Evolutionary conservation across 2,329 filamentous ascomycete species (phyloP).

Genomic region (Nothophaeocryptopus gaeumannii): DNA sequence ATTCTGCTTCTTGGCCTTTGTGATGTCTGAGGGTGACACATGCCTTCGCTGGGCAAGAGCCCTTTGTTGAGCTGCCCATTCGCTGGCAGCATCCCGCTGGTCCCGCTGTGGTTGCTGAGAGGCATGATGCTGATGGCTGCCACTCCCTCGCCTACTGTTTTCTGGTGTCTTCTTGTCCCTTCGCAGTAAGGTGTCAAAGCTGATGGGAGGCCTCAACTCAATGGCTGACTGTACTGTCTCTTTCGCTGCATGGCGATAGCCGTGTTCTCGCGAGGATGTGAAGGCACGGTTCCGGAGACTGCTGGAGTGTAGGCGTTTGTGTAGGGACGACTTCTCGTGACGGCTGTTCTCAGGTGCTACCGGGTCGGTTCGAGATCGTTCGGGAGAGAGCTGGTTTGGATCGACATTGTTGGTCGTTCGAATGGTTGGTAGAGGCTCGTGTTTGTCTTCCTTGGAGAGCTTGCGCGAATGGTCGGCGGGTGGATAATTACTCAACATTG

Average conservation of each 20-base stretch:
- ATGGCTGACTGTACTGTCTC: constrained; percentile 46
- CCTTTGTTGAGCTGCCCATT: constrained; percentile 21
- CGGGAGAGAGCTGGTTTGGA: constrained; percentile 13
- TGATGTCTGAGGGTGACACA: constrained; percentile 41
- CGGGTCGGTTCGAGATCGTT: constrained; percentile 22
- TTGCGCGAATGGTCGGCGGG: no score
- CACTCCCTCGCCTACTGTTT: constrained; percentile 24
- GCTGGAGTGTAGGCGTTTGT: constrained; percentile 21
- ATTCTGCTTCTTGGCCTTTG: constrained; percentile 38
- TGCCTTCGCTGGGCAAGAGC: constrained; percentile 20
- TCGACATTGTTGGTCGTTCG: constrained; percentile 13
- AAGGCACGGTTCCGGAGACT: constrained; percentile 23
- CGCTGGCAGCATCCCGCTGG: constrained; percentile 12
- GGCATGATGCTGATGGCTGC: constrained; percentile 6
- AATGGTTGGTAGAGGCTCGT: constrained; percentile 20
- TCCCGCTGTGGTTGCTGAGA: constrained; percentile 8
- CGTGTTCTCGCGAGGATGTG: constrained; percentile 20
- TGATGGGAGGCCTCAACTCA: constrained; percentile 44
- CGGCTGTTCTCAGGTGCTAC: constrained; percentile 14
- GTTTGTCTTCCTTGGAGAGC: constrained; percentile 8
- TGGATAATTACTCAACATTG: no score
- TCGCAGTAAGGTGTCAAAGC: constrained; percentile 43
- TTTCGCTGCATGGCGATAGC: constrained; percentile 33
- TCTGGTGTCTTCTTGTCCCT: constrained; percentile 32
- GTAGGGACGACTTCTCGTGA: constrained; percentile 20